phyloP scores from a whole-genome alignment of 306 rosid genomes.

The Hippophae gyantsensis region DNA sequence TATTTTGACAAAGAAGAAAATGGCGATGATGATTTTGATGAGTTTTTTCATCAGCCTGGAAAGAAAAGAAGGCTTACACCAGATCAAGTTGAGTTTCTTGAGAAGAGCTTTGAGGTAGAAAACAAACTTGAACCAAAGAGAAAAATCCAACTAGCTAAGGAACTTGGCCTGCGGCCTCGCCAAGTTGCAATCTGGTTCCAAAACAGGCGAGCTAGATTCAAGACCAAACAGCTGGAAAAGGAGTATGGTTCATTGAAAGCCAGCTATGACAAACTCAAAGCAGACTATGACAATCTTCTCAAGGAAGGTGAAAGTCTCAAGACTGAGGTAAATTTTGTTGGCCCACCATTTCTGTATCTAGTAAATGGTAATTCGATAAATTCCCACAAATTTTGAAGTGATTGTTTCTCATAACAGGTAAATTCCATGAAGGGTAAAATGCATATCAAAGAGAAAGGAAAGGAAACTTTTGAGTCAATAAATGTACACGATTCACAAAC shows the following conservation, averaged over 20 bases:
- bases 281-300: conserved; percentile 50
- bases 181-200: conserved; percentile 98
- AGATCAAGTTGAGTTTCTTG: conserved; percentile 70
- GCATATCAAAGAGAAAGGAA: conserved; percentile 34
- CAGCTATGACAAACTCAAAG: conserved; percentile 46
- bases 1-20: conserved; percentile 44
- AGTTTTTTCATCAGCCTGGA: conserved; percentile 42
- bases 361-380: background rate
- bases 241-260: conserved; percentile 60
- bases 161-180: conserved; percentile 77
- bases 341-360: conserved; percentile 20
- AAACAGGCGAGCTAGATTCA: conserved; percentile 72
- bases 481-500: conserved; percentile 32
- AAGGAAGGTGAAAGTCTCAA: conserved; percentile 44
- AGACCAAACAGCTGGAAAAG: conserved; percentile 65
- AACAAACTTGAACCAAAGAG: conserved; percentile 93
- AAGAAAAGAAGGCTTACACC: conserved; percentile 72
- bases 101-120: conserved; percentile 58
- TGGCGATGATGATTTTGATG: conserved; percentile 49
- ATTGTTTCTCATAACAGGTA: conserved; percentile 31
- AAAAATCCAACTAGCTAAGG: conserved; percentile 69
- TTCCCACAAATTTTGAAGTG: background rate
- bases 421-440: conserved; percentile 48
- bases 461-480: conserved; percentile 20
- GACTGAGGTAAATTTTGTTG: conserved; percentile 41